These are phyloP conservation scores for Pachysandra terminalis DNA, from an alignment of 164 flowering plant species.

Conservation along the genomic window DNA sequence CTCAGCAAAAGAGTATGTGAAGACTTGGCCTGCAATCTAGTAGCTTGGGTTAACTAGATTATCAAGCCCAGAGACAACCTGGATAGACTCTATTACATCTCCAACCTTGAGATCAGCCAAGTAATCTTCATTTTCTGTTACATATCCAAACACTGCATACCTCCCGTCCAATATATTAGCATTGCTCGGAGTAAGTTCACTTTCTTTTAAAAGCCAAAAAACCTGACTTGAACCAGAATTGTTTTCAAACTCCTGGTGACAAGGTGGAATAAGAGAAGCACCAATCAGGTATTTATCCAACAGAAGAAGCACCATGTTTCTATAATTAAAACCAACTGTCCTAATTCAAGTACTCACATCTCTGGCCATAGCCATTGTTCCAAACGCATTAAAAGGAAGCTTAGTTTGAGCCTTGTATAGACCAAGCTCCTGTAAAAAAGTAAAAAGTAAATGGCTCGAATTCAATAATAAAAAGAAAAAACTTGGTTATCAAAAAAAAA, in stretches of 20 bases:
- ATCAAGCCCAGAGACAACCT: slow-evolving; percentile 89
- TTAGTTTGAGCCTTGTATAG: slow-evolving; percentile 94
- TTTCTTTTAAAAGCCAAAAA: slow-evolving; percentile 96
- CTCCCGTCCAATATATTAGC: slow-evolving; percentile 95
- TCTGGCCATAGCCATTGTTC: slow-evolving; percentile 99
- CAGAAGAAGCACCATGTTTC: background rate
- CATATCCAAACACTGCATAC: slow-evolving; percentile 92
- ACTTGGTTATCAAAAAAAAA: no score
- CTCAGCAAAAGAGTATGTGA: background rate
- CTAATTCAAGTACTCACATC: slow-evolving; percentile 51
- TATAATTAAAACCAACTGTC: background rate
- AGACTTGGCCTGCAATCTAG: slow-evolving; percentile 73
- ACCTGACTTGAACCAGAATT: slow-evolving; percentile 92
- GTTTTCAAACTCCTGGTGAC: slow-evolving; percentile 77
- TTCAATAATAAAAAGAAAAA: background rate
- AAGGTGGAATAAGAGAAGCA: background rate
- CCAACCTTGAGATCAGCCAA: slow-evolving; percentile 97
- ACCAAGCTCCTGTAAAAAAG: slow-evolving; percentile 72
- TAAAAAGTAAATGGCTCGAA: background rate
- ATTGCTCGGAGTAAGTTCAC: slow-evolving; percentile 94
- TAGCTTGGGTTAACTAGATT: slow-evolving; percentile 91
- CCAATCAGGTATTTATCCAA: background rate
- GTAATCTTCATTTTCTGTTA: slow-evolving; percentile 75
- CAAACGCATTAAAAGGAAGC: slow-evolving; percentile 97
- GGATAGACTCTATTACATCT: slow-evolving; percentile 85